phyloP scores from a whole-genome alignment of 257 asterid species.

The Solanum sitiens region DNA sequence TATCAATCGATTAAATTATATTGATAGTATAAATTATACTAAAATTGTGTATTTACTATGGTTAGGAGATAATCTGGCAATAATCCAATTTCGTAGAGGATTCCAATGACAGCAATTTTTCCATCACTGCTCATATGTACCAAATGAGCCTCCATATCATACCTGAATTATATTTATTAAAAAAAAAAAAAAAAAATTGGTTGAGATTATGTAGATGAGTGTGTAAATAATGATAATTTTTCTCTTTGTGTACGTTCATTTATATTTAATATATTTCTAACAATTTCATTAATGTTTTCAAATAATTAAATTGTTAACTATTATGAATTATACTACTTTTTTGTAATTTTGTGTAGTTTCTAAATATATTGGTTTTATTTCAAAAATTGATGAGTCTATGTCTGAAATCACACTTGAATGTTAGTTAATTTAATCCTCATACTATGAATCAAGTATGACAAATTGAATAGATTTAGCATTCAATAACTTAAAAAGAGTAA shows the following conservation, averaged over 20 bases:
- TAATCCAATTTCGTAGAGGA: constrained; percentile 22
- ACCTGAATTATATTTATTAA: neutral
- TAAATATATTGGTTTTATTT: neutral
- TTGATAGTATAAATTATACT: neutral
- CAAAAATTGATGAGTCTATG: neutral
- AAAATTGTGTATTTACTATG: too few species aligned
- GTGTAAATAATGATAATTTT: neutral
- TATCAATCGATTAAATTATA: neutral
- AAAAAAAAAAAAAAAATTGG: too few species aligned
- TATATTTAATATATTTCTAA: neutral
- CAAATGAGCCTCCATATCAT: neutral
- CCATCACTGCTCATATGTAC: neutral
- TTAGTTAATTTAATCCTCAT: neutral
- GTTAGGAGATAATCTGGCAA: too few species aligned
- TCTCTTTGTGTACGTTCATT: neutral
- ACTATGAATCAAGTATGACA: neutral
- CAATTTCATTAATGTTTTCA: too few species aligned
- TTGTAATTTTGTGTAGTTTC: neutral
- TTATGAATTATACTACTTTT: neutral
- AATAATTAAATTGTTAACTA: too few species aligned
- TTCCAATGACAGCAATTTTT: neutral
- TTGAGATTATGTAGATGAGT: neutral
- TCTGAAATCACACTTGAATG: neutral
- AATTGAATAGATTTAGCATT: neutral
- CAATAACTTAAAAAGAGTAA: neutral